Evolutionary conservation across 2,329 filamentous ascomycete genomes (phyloP).

Genomic region (Keithomyces neogunnii): DNA sequence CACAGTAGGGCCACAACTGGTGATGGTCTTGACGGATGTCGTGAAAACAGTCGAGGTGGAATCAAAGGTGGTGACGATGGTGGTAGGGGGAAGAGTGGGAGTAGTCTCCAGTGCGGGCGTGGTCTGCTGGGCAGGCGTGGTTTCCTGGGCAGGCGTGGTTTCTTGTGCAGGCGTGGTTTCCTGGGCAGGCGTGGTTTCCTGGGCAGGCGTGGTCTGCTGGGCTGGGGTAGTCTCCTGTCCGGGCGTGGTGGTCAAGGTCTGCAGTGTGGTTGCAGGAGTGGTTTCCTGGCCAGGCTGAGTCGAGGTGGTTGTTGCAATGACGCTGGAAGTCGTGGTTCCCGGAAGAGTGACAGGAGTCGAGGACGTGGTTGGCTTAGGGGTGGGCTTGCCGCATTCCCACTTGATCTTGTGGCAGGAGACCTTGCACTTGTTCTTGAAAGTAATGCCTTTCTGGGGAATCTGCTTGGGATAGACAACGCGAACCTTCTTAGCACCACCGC

Average conservation of each 20-base stretch:
- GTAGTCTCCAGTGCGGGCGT: conserved; percentile 4
- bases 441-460: conserved; percentile 30
- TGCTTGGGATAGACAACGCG: conserved; percentile 59
- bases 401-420: conserved; percentile 34
- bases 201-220: neutral
- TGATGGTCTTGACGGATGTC: conserved; percentile 41
- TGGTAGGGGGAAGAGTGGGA: conserved; percentile 6
- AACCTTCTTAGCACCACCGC: conserved; percentile 81
- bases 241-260: neutral
- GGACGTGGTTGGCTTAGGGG: neutral
- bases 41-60: conserved; percentile 42
- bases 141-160: neutral
- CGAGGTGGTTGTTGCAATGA: neutral
- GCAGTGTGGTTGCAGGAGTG: conserved; percentile 8
- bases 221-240: neutral
- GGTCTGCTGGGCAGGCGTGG: conserved; percentile 2
- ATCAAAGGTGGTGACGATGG: conserved; percentile 28
- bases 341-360: neutral
- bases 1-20: conserved; percentile 35
- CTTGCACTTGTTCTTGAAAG: conserved; percentile 49
- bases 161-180: conserved; percentile 5
- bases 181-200: neutral
- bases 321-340: neutral
- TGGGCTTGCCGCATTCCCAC: conserved; percentile 56
- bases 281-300: conserved; percentile 6